Base-by-base conservation (phyloP, 1,139 yeast genomes). In the Debaryomycetaceae sp. region DNA sequence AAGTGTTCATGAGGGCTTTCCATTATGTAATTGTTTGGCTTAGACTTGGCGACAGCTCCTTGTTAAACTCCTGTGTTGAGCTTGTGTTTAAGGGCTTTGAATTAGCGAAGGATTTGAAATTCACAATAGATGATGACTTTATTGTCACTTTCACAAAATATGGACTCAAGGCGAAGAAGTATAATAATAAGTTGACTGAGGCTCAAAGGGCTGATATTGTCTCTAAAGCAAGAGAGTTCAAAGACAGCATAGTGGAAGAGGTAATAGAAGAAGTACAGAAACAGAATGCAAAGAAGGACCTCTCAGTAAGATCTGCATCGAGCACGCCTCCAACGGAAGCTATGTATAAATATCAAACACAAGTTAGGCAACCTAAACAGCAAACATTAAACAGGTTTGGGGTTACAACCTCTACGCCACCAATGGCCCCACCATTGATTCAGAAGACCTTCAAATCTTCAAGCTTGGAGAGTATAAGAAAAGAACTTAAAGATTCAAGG, bases 11-110 rank as follows among this genome's bases (percentile, higher is more conserved):
- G 65, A 55, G 62, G 18, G 77, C 88, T 0, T 80, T 84, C 48
- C 70, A 73, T 18, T 69, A 79, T 44, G 79, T 86, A 66, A 70
- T 87, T 35, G 81, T 80, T 30, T 87, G 97, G 94, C 67, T 91
- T 31, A 73, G 95, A 45, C 67, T 91, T 38, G 88, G 91, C 41
- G 97, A 91, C 61, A 69, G 78, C 8, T 83, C 88, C 2, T 67
- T 91, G 34, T 68, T 89, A 35, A 79, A 78, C 30, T 77, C 89
- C 1, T 87, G 96, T 66, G 91, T 87, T 9, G 74, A 73, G 26
- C 68, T 87, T 43, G 87, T 87, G 8, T 74, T 81, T 41, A 75
- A 77, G 38, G 82, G 88, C 0, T 69, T 87, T 39, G 85, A 81
- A 48, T 60, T 85, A 39, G 85, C 89, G 1, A 63, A 65, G 22